Percentiles rank a stretch among this genome's conserved stretches.
Evolutionary conservation across 306 rosid genomes (phyloP).

Genomic region (Vigna nakashimae): DNA sequence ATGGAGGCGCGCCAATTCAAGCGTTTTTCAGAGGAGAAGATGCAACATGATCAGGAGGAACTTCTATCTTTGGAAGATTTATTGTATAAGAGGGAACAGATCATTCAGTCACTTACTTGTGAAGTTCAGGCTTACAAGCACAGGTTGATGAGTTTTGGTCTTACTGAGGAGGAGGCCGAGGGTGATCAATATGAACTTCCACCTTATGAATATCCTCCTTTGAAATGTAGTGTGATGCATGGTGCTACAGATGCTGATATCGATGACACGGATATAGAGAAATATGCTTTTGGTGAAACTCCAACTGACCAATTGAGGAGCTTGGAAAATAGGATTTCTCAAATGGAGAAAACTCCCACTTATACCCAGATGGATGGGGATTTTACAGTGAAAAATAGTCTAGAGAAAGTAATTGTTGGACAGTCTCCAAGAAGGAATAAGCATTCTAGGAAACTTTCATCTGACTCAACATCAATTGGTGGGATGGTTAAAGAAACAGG

Average conservation of each 20-base stretch:
- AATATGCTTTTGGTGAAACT: constrained; percentile 89
- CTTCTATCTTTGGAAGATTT: constrained; percentile 78
- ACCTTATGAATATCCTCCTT: constrained; percentile 77
- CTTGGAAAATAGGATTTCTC: constrained; percentile 80
- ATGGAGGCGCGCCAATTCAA: constrained; percentile 98
- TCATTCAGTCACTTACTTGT: constrained; percentile 86
- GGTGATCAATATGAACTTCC: constrained; percentile 66
- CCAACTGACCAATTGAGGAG: constrained; percentile 73
- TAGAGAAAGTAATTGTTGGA: constrained; percentile 86
- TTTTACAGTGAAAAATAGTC: constrained; percentile 60
- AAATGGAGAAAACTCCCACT: constrained; percentile 80
- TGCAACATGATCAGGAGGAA: constrained; percentile 89
- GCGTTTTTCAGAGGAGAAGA: constrained; percentile 89
- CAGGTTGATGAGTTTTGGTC: constrained; percentile 93
- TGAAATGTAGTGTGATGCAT: constrained; percentile 71
- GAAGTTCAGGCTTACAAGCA: constrained; percentile 94
- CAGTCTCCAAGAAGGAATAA: constrained; percentile 69
- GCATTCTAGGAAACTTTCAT: constrained; percentile 67
- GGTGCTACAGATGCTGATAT: constrained; percentile 57
- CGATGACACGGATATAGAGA: constrained; percentile 77
- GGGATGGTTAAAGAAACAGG: constrained; percentile 64
- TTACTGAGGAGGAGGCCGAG: constrained; percentile 75
- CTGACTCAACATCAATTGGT: constrained; percentile 57
- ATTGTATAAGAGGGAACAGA: constrained; percentile 90
- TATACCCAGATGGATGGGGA: constrained; percentile 71